Evolutionary conservation across 495 filamentous ascomycete genomes (phyloP), one percentile per base, ranked within the genome.

Genomic region (Penicillium soppii): DNA sequence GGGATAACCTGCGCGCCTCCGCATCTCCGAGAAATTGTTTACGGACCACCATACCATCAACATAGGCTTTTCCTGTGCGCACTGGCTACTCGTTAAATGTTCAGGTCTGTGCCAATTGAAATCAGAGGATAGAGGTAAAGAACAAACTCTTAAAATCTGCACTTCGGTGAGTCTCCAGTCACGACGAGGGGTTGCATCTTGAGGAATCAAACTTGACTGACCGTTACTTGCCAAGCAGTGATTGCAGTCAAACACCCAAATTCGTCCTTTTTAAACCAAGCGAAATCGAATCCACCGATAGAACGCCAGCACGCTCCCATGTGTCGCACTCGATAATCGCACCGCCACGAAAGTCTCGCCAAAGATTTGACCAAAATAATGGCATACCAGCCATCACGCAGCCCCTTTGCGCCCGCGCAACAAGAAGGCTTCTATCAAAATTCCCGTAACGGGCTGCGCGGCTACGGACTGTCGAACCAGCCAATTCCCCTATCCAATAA

Each of bases 361-460:
- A 21, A 12, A 41, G 17, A 29, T 16, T 2, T 21, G 26, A 30
- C 15, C 25, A 16, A 41, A 32, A 41, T 23, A 49, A 49, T 49
- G 47, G 47, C 47, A 10, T 41, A 49, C 19, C 25, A 49, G 20
- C 3, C 82, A 87, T 57, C 47, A 7, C 47, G 47, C 47, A 49
- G 47, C n/a, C 47, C 47, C 13, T 49, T 49, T 17, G 47, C 84
- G 81, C 68, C 71, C 82, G 59, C 67, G 81, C 58, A 87, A 90
- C 62, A 86, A 90, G 64, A 77, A 73, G 47, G 69, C 80, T 44
- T 91, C 88, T 88, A 78, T 76, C 70, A 75, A 68, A 58, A 63
- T 50, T 64, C 71, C 37, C 63, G 60, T 42, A 45, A 54, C 13
- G 59, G 65, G 12, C 61, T 76, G 41, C 52, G 61, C 50, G 72